A percentile compares a stretch with the other conserved stretches of the same genome.
These are phyloP conservation scores for Entophlyctis luteolus DNA, from an alignment of 192 early-diverging fungal species.

Conservation along the genomic window DNA sequence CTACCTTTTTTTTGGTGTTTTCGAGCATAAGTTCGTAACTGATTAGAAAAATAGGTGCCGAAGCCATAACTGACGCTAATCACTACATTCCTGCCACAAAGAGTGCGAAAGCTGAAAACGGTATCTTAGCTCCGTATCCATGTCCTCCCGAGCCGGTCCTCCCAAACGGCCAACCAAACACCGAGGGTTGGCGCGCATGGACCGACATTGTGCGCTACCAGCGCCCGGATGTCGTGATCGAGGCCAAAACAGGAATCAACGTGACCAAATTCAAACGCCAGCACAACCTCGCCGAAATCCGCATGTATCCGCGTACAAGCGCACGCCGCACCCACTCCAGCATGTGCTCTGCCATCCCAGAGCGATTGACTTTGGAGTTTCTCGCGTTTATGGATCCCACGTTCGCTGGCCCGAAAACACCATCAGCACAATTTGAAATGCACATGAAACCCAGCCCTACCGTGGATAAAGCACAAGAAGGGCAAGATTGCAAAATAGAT, in stretches of 20 bases:
- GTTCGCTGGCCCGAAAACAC: too few species aligned
- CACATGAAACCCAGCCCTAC: too few species aligned
- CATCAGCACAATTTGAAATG: too few species aligned
- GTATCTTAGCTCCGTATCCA: neutral
- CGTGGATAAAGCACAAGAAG: too few species aligned
- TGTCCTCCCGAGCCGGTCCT: neutral
- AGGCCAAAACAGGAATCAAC: neutral
- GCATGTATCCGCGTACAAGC: neutral
- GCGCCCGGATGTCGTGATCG: neutral
- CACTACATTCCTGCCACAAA: neutral
- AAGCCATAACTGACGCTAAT: neutral
- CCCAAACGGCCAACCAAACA: neutral
- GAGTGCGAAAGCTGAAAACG: neutral
- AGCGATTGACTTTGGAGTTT: neutral
- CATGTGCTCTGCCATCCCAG: neutral
- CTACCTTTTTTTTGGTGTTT: too few species aligned
- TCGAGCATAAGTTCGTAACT: neutral
- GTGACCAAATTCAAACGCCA: conserved; percentile 1
- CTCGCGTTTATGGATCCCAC: conserved; percentile 1
- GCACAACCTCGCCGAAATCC: neutral
- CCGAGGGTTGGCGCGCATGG: conserved; percentile 11
- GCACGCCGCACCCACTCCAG: neutral
- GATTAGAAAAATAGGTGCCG: neutral
- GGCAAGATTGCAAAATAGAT: too few species aligned
- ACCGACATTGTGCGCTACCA: neutral